Conservation (phyloP, 768 basidiomycete genomes). For the Leccinum rimulosum region DNA sequence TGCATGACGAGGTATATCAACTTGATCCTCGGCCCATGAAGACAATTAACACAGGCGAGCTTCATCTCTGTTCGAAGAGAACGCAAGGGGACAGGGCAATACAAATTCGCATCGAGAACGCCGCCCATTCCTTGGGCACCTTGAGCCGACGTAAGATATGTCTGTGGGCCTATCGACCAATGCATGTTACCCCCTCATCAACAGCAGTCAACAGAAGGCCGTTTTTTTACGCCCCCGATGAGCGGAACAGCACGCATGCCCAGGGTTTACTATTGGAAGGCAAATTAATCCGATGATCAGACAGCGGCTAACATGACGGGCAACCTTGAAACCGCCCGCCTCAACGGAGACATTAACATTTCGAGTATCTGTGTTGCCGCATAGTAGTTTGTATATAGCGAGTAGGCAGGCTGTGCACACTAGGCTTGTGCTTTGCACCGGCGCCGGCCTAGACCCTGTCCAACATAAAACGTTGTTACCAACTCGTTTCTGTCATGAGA, state of each 20-base stretch:
- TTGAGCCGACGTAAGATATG: conserved; percentile 5
- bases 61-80: not conserved
- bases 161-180: conserved; percentile 12
- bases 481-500: conserved; percentile 2
- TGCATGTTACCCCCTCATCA: conserved; percentile 19
- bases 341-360: conserved; percentile 15
- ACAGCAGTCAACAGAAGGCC: conserved; percentile 20
- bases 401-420: conserved; percentile 7
- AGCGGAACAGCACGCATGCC: conserved; percentile 3
- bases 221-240: conserved; percentile 15
- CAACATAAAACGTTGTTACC: conserved; percentile 9
- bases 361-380: not conserved
- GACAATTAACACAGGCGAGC: not conserved
- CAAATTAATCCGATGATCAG: conserved; percentile 27
- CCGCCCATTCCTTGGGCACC: not conserved
- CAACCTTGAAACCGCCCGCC: conserved; percentile 11
- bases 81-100: not conserved
- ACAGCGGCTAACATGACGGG: conserved; percentile 13
- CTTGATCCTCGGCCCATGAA: not conserved
- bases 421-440: conserved; percentile 13
- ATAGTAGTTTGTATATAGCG: not conserved
- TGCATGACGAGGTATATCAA: conserved; percentile 4
- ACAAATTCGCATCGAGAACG: conserved; percentile 3
- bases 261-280: conserved; percentile 25
- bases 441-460: conserved; percentile 13